Base-by-base conservation (phyloP, 1,284 basidiomycete genomes). In the Moniliella sp. region DNA sequence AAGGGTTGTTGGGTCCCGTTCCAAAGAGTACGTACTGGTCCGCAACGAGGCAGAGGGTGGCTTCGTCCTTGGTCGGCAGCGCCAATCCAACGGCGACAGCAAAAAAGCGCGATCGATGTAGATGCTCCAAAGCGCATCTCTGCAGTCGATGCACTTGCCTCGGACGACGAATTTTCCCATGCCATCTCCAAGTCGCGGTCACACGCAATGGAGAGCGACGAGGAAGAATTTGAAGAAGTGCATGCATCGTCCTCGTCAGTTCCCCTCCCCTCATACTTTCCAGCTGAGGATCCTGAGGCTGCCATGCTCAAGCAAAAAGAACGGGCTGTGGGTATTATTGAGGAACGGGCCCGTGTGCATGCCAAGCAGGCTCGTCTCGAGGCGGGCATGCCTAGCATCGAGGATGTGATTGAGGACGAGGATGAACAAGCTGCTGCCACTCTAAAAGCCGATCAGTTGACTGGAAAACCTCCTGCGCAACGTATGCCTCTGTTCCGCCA, bases 1-100 rank as follows among this genome's bases (percentile, higher is more conserved):
- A 10, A 71, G 88, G 14, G 81, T 99, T 37, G 88, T 88, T 0
- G 82, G 82, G 40, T 82, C 91, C 62, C 67, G 88, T 34, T 94
- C 93, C 54, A 75, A 73, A 52, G 75, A 93, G 61, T 99, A 99
- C 60, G 68, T 94, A 4, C 67, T 99, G 27, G 69, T 94, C 30
- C 86, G 86, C 66, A 86, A 86, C 18, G 75, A 80, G 48, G 46
- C 43, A 4, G 75, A 74, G 17, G 82, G 83, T 2, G 91, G 91
- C 0, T 99, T 84, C 78, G 74, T 88, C 15, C 65, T 99, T 14
- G 91, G 88, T 1, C 76, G n/a, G 21, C 21, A 23, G 21, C 8
- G 93, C 16, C 69, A 73, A 25, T 74, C 86, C 25, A 43, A 76
- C 75, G 71, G 82, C 52, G 2, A 42, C 3, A 78, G 72, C 3